Conservation (phyloP, 257 asterid species). For the Solanum pinnatisectum region DNA sequence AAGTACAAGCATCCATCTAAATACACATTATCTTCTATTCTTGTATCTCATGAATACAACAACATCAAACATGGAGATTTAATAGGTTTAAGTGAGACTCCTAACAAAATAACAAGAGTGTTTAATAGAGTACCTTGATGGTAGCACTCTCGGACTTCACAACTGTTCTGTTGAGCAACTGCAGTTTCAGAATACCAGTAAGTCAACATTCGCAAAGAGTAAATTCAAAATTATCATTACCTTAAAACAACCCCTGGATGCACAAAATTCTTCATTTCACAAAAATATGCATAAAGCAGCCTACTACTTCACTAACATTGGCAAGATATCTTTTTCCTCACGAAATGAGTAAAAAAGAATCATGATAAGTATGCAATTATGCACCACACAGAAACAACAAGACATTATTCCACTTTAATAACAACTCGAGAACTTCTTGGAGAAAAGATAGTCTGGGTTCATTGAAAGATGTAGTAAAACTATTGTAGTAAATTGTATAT, state of each 20-base stretch:
- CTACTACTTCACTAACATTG: neutral
- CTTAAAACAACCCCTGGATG: neutral
- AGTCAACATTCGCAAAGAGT: neutral
- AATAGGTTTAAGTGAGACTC: neutral
- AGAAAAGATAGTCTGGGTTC: neutral
- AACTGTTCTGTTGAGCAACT: slow-evolving; percentile 73
- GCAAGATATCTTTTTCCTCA: neutral
- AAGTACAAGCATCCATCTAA: neutral
- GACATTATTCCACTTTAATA: neutral
- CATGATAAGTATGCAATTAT: neutral
- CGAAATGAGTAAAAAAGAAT: neutral
- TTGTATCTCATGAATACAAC: neutral
- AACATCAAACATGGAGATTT: neutral
- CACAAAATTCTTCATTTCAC: neutral
- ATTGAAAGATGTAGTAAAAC: neutral
- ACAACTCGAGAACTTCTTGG: neutral
- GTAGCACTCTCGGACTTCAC: slow-evolving; percentile 92
- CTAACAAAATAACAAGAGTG: neutral
- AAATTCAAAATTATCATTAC: neutral
- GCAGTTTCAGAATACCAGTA: neutral
- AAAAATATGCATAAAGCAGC: neutral
- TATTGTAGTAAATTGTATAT: neutral
- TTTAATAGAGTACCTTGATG: slow-evolving; percentile 52
- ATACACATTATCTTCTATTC: neutral
- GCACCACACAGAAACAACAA: neutral